Conservation (phyloP, 305 asterid genomes). For the Fraxinus platypoda region DNA sequence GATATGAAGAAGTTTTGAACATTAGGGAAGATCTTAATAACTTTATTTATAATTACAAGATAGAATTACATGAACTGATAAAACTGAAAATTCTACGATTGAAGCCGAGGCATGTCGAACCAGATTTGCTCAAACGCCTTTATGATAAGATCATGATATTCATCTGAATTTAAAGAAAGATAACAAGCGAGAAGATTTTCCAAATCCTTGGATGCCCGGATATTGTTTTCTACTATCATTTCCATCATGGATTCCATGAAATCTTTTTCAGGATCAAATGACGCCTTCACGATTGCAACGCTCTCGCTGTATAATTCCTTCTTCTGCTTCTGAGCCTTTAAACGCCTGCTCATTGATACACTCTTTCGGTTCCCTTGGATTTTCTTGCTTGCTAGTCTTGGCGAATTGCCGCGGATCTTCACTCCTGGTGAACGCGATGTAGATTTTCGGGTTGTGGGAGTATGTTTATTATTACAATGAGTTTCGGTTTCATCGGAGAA, state of each 20-base stretch:
- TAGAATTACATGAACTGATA: neutral
- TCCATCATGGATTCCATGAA: conserved; percentile 85
- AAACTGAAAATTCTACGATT: conserved; percentile 14
- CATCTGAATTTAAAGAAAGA: conserved; percentile 64
- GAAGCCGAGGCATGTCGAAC: conserved; percentile 51
- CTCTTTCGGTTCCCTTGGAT: conserved; percentile 32
- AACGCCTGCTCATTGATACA: conserved; percentile 18
- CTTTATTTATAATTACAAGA: neutral
- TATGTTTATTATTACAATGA: neutral
- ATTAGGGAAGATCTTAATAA: neutral
- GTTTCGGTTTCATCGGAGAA: neutral
- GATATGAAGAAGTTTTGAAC: neutral
- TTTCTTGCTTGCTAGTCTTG: conserved; percentile 37
- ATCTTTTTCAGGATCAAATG: conserved; percentile 82
- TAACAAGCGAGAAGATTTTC: conserved; percentile 85
- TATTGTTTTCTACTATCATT: conserved; percentile 74
- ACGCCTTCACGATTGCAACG: conserved; percentile 77
- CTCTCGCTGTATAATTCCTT: conserved; percentile 40
- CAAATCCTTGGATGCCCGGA: conserved; percentile 56
- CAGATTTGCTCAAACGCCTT: conserved; percentile 82
- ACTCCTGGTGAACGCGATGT: conserved; percentile 50
- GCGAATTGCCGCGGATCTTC: conserved; percentile 44
- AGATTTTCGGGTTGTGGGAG: conserved; percentile 35
- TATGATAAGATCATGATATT: conserved; percentile 64
- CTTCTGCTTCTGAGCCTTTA: conserved; percentile 17